Evolutionary conservation across 1,284 basidiomycete genomes (phyloP), one percentile per base, ranked within the genome.

Genomic region (Boletus calvinii): DNA sequence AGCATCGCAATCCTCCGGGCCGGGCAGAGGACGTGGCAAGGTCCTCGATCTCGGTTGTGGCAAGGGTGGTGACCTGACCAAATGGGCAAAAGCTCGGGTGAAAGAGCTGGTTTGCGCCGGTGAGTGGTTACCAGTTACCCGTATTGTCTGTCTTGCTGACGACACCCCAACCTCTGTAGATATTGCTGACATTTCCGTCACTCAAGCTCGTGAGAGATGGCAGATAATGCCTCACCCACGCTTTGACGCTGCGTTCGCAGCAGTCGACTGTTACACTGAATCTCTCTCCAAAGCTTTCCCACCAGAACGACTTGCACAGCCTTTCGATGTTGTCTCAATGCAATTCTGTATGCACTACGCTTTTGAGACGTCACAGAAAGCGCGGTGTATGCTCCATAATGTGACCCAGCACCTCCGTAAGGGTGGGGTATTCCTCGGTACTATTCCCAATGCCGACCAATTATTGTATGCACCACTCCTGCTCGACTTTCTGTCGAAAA

Each of bases 311-410:
- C 74, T 78, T 55, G 79, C 66, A 5, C 71, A 76, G 30, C 85
- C 83, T 11, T 98, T 98, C 67, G 95, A 98, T 68, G 92, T 92
- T 46, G 93, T 99, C 18, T 91, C 92, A 2, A 90, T 98, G 88
- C 97, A 99, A 68, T 99, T 99, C 71, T 99, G 96, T 73, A 97
- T 99, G 92, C 97, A 99, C 71, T 99, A 99, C 66, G 97, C 96
- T 8, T 99, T 98, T 70, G 94, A 98, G 68, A 88, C 81, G 36
- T 82, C 86, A 29, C 75, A 80, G 48, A 98, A 97, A 69, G 92
- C 87, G 24, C 80, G 92, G 32, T 86, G 83, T 65, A 98, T 99
- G 96, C 81, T 99, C 26, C 81, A 87, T 47, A 99, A 99, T 67
- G 95, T 96, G 22, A 83, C 85, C 48, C 72, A 81, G 37, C 88